These are phyloP conservation scores for Zymoseptoria crescenta DNA, from an alignment of 2,329 filamentous ascomycete genomes.

Conservation along the genomic window DNA sequence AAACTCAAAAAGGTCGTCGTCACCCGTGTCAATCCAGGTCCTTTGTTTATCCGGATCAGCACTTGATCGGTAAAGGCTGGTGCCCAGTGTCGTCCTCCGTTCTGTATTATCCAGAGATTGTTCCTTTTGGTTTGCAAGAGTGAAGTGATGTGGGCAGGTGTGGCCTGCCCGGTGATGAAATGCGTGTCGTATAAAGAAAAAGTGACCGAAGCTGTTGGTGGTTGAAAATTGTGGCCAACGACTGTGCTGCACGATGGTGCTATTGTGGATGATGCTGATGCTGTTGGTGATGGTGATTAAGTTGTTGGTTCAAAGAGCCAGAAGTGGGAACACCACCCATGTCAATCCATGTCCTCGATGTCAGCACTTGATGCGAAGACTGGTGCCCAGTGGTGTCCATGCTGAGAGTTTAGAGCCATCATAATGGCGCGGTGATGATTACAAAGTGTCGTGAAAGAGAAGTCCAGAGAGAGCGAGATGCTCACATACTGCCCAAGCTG, in stretches of 20 bases:
- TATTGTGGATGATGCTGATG: background rate
- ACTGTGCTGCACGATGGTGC: background rate
- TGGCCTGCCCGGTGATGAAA: background rate
- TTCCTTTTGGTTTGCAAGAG: background rate
- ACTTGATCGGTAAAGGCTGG: constrained; percentile 29
- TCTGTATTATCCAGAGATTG: constrained; percentile 6
- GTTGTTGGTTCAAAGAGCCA: constrained; percentile 8
- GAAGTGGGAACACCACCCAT: constrained; percentile 26
- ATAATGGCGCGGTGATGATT: constrained; percentile 10
- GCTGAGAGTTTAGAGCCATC: constrained; percentile 10
- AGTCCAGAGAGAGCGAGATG: constrained; percentile 4
- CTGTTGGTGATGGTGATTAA: constrained; percentile 7
- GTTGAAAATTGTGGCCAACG: background rate
- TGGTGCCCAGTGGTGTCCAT: constrained; percentile 30
- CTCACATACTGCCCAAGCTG: constrained; percentile 62
- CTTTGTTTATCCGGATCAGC: constrained; percentile 25
- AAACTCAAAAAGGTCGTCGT: background rate
- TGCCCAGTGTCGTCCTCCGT: constrained; percentile 23
- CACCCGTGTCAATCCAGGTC: constrained; percentile 24
- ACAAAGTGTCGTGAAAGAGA: constrained; percentile 1
- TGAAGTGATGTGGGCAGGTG: background rate
- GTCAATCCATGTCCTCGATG: constrained; percentile 32
- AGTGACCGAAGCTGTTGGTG: background rate
- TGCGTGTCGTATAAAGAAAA: background rate
- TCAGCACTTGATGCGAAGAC: constrained; percentile 32